Conservation (phyloP, 495 filamentous ascomycete species). For the Apiosordaria backusii region DNA sequence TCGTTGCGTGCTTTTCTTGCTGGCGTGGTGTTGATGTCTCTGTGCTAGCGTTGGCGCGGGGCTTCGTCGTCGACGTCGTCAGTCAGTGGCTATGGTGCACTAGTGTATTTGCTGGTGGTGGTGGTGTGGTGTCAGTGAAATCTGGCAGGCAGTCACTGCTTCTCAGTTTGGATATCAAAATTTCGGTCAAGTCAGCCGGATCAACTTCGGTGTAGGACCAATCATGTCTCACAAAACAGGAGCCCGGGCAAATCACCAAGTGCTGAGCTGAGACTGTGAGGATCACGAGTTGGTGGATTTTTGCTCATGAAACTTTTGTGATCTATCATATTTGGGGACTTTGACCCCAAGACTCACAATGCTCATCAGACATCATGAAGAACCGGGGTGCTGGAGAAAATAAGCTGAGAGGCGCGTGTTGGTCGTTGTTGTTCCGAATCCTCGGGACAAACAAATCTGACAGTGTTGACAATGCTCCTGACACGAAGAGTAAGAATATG, state of each 20-base stretch:
- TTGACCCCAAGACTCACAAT: neutral
- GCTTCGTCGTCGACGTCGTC: neutral
- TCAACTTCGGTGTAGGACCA: conserved; percentile 6
- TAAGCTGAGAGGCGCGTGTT: neutral
- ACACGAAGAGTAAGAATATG: neutral
- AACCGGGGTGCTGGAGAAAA: neutral
- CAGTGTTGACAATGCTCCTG: neutral
- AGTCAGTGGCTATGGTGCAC: neutral
- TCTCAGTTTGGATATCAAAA: neutral
- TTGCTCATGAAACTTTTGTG: neutral
- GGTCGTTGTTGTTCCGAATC: conserved; percentile 1
- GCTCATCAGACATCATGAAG: neutral
- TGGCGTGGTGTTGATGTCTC: neutral
- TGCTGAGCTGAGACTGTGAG: conserved; percentile 2
- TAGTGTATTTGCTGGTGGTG: neutral
- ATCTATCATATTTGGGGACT: neutral
- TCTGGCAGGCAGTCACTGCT: neutral
- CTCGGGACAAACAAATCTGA: neutral
- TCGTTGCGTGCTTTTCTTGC: neutral
- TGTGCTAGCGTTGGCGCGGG: neutral
- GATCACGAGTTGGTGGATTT: neutral
- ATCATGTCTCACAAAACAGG: conserved; percentile 1
- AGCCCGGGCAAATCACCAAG: neutral
- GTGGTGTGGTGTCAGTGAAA: neutral
- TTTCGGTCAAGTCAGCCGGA: neutral